Conservation (phyloP, 2,329 filamentous ascomycete species). For the Colletotrichum lupini region DNA sequence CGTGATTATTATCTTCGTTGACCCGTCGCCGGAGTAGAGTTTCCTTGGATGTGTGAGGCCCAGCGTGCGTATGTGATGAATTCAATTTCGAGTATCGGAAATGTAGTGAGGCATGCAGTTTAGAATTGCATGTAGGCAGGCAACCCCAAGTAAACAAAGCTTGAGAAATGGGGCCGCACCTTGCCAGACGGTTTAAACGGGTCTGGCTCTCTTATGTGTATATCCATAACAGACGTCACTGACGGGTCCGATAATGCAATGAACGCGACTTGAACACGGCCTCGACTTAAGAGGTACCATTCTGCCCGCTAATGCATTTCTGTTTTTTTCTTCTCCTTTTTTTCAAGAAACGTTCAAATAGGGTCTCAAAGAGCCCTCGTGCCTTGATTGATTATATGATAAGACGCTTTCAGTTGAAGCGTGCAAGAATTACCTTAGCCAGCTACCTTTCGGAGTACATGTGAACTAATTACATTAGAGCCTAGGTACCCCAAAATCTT, state of each 20-base stretch:
- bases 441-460: background rate
- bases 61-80: background rate
- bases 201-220: background rate
- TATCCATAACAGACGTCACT: background rate
- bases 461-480: too few relatives aligned
- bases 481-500: too few relatives aligned
- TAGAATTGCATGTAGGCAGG: background rate
- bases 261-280: background rate
- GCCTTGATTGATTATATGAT: background rate
- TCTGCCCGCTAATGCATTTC: background rate
- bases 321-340: too few relatives aligned
- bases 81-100: background rate
- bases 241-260: constrained; percentile 1
- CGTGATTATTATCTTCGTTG: background rate
- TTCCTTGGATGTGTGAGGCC: background rate
- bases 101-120: background rate
- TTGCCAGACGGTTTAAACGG: background rate
- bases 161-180: background rate
- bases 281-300: background rate
- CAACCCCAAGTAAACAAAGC: constrained; percentile 12
- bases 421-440: background rate
- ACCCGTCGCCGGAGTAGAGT: background rate
- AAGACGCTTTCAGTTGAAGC: background rate
- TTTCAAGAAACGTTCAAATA: background rate
- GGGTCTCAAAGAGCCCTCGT: background rate